Evolutionary conservation across 208 protist species (phyloP), one percentile per base, ranked within the genome.

Genomic region (Acanthamoeba castellanii): DNA sequence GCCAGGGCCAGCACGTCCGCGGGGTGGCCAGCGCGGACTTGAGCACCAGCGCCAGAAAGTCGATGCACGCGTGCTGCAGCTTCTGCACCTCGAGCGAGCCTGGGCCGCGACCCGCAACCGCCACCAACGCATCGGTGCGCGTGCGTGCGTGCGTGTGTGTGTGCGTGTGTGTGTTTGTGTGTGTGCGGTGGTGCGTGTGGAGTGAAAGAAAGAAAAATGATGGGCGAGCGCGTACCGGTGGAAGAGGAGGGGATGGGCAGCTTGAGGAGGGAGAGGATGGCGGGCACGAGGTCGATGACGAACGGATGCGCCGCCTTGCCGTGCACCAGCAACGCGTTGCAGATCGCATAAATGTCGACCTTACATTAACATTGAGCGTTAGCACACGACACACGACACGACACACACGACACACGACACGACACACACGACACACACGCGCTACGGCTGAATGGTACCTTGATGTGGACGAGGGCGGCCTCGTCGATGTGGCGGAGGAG

Each of bases 11-110:
- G 27, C 30, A 87, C 32, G n/a, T 87, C n/a, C 4, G 78, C 61
- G 22, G 78, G 47, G 18, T 64, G 42, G 18, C 78, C 22, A 87
- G n/a, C 30, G 78, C 3, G 9, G 78, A 64, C 32, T 87, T 87
- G 27, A 87, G 42, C n/a, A 87, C 78, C 14, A 87, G 42, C 13
- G 78, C 78, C 50, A 61, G 13, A 5, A 87, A 37, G 32, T 87
- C 78, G 14, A 87, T 87, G 78, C 78, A 57, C 52, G 78, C 78
- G n/a, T 87, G 78, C 78, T 87, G 78, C 78, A 87, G n/a, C 52
- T 87, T 87, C 18, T 87, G 78, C 16, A 61, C 8, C 52, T 87
- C 78, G 25, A 6, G 9, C 50, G 78, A 11, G 11, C 52, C 78
- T 87, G 50, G 0, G 64, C n/a, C n/a, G 6, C 64, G 32, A 25